A percentile compares a stretch with the other conserved stretches of the same genome.
Conservation (phyloP, 768 basidiomycete genomes). For the Royoungia palumana region DNA sequence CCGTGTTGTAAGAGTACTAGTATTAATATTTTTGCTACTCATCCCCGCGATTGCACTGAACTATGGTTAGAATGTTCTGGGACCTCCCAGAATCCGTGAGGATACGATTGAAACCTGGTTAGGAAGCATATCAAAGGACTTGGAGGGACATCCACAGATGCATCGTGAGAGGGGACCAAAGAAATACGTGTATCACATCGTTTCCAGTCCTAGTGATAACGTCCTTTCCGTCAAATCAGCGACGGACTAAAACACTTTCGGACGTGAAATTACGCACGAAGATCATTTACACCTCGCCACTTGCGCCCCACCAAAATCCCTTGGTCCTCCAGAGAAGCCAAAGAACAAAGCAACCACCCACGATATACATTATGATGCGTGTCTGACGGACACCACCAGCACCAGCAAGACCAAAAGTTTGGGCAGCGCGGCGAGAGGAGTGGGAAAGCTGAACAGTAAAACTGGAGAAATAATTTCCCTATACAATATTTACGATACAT, state of each 20-base stretch:
- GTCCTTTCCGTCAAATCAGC: not conserved
- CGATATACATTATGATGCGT: slow-evolving; percentile 61
- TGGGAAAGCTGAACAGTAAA: slow-evolving; percentile 62
- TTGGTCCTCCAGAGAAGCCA: slow-evolving; percentile 55
- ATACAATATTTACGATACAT: not conserved
- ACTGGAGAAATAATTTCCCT: slow-evolving; percentile 66
- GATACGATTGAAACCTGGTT: too few relatives aligned
- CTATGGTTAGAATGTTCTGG: too few relatives aligned
- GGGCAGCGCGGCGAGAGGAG: slow-evolving; percentile 65
- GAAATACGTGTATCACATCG: slow-evolving; percentile 1
- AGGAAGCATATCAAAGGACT: too few relatives aligned
- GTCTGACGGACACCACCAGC: slow-evolving; percentile 65
- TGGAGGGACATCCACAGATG: too few relatives aligned
- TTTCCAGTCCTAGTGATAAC: not conserved
- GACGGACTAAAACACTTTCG: not conserved
- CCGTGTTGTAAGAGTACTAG: too few relatives aligned
- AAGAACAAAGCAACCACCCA: slow-evolving; percentile 50
- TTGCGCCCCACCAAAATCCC: slow-evolving; percentile 43
- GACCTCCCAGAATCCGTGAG: too few relatives aligned
- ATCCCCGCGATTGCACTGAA: too few relatives aligned
- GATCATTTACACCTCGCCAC: slow-evolving; percentile 12
- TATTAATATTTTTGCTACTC: too few relatives aligned
- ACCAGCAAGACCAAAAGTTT: slow-evolving; percentile 65
- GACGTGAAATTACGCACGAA: slow-evolving; percentile 13
- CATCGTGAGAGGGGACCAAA: not conserved